Conservation (phyloP, 2,329 filamentous ascomycete species). For the Elsinoe australis region DNA sequence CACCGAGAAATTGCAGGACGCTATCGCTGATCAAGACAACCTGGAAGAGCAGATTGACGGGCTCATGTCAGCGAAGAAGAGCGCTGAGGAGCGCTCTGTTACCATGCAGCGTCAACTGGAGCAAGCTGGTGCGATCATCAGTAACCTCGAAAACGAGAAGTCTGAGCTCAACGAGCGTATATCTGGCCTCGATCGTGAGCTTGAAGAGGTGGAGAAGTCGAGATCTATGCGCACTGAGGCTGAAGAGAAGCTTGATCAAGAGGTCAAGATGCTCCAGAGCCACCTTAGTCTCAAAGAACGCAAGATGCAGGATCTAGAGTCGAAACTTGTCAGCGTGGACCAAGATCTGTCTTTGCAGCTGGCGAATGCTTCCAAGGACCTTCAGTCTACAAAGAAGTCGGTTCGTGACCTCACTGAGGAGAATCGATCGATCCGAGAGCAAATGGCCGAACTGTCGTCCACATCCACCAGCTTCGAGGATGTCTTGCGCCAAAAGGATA, state of each 20-base stretch:
- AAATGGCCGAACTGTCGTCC: conserved; percentile 77
- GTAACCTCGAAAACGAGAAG: conserved; percentile 80
- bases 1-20: conserved; percentile 83
- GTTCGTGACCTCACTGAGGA: conserved; percentile 72
- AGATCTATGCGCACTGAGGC: conserved; percentile 68
- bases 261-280: conserved; percentile 85
- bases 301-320: conserved; percentile 80
- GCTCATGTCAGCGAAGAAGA: conserved; percentile 80
- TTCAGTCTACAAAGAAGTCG: conserved; percentile 64
- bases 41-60: conserved; percentile 90
- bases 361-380: conserved; percentile 66
- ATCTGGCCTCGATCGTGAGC: conserved; percentile 59
- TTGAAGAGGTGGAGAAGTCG: conserved; percentile 61
- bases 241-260: conserved; percentile 68
- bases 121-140: conserved; percentile 81
- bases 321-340: conserved; percentile 72
- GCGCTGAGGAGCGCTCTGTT: conserved; percentile 76
- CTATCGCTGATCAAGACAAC: conserved; percentile 86
- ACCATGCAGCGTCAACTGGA: conserved; percentile 74
- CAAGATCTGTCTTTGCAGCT: conserved; percentile 86
- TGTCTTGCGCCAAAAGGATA: conserved; percentile 85
- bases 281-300: conserved; percentile 82
- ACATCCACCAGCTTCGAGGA: conserved; percentile 95
- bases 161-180: conserved; percentile 61
- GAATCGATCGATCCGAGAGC: conserved; percentile 72